These are phyloP conservation scores for Vanderwaltozyma polyspora DNA, from an alignment of 805 yeast genomes.

Conservation along the genomic window DNA sequence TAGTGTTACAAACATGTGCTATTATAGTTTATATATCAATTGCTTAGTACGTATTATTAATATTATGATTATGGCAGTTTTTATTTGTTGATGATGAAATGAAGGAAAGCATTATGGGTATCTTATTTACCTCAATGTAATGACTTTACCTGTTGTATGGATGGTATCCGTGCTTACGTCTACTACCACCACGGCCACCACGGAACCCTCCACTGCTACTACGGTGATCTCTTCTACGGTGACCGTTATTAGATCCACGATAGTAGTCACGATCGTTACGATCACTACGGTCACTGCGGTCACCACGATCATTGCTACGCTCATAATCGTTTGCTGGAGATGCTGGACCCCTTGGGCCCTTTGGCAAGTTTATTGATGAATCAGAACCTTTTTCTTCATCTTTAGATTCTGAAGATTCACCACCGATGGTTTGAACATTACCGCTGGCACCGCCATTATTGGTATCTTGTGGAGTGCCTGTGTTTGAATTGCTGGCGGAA, in stretches of 20 bases:
- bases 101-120: too few species aligned
- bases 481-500: slow-evolving; percentile 10
- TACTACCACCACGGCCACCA: slow-evolving; percentile 16
- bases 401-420: slow-evolving; percentile 9
- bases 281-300: slow-evolving; percentile 1
- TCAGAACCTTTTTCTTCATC: slow-evolving; percentile 3
- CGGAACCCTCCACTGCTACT: slow-evolving; percentile 14
- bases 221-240: slow-evolving; percentile 10
- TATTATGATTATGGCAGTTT: too few species aligned
- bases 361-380: slow-evolving; percentile 26
- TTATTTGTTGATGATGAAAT: too few species aligned
- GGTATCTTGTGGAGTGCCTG: slow-evolving; percentile 14
- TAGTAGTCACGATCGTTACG: slow-evolving; percentile 13
- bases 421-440: slow-evolving; percentile 25
- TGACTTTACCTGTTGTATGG: slow-evolving; percentile 25
- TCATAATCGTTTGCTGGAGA: slow-evolving; percentile 2
- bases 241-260: slow-evolving; percentile 5
- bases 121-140: too few species aligned
- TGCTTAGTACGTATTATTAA: too few species aligned
- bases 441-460: too few species aligned
- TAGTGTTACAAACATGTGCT: too few species aligned
- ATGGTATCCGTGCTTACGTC: slow-evolving; percentile 20
- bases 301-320: slow-evolving; percentile 4
- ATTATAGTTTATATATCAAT: too few species aligned
- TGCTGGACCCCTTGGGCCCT: slow-evolving; percentile 37